phyloP scores from a whole-genome alignment of 768 basidiomycete species.

The Tulasnella sp. region DNA sequence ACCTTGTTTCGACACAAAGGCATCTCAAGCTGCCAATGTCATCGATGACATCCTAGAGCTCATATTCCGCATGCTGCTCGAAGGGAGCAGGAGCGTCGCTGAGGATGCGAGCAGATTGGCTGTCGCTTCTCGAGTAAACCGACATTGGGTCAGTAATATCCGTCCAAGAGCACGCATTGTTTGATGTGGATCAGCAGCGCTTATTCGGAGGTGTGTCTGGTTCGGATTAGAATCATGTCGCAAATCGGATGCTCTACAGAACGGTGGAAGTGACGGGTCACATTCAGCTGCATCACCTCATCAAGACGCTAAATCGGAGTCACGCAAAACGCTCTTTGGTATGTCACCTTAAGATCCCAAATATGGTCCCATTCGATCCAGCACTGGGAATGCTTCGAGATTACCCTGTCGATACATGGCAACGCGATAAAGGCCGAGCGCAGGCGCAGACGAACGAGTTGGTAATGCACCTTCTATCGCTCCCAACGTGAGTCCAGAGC shows the following conservation, averaged over 20 bases:
- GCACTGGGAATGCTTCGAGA: neutral
- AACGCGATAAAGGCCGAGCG: neutral
- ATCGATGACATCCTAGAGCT: conserved; percentile 11
- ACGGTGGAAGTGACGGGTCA: neutral
- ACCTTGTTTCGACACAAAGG: neutral
- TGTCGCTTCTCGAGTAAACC: conserved; percentile 2
- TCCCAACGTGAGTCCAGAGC: conserved; percentile 1
- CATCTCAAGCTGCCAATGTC: conserved; percentile 9
- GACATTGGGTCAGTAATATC: conserved; percentile 10
- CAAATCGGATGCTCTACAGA: conserved; percentile 7
- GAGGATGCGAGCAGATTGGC: neutral
- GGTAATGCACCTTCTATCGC: neutral
- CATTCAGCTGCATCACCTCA: conserved; percentile 3
- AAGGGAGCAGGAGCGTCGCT: neutral
- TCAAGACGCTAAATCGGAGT: neutral
- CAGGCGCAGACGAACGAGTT: neutral
- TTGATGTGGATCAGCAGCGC: neutral
- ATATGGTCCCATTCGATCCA: neutral
- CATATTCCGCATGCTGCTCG: neutral
- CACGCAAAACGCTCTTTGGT: neutral
- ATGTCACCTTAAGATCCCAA: neutral
- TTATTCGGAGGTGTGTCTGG: neutral
- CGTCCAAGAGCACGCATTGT: neutral
- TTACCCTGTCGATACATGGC: neutral
- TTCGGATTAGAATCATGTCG: conserved; percentile 2